Evolutionary conservation across 2,329 filamentous ascomycete species (phyloP), one percentile per base, ranked within the genome.

Genomic region (Alternaria solani): DNA sequence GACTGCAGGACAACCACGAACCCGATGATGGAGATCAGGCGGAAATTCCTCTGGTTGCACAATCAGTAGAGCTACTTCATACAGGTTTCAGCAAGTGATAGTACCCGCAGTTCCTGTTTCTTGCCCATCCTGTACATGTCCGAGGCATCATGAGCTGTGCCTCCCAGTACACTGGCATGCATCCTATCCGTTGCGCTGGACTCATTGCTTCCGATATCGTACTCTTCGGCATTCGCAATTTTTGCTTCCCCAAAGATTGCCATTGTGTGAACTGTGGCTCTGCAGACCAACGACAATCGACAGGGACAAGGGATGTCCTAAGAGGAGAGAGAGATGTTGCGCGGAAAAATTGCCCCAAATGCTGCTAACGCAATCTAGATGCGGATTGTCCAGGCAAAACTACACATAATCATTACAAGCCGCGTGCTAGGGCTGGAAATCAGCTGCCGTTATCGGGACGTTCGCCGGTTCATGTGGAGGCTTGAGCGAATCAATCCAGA

Each of bases 101-200:
- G 47, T 44, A 70, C 67, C 3, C 67, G 56, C 18, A 69, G 57
- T 20, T 69, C 49, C 41, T 72, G 69, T 51, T 59, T 56, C 53
- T 70, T 71, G 32, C 69, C 69, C 66, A 72, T 70, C 7, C 69
- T 59, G 32, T 68, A 14, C 69, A 72, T 72, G 20, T 70, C 66
- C 16, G 52, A 42, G 36, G 58, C 53, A 61, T 73, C 70, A 32
- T 62, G 47, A 11, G 51, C 38, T 30, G 62, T 65, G 9, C 64
- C 62, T 25, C 61, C 63, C 12, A 67, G 32, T 23, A 61, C 55
- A 49, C 53, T 43, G 14, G 51, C 46, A 42, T 61, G 55, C 32
- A 61, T 48, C 11, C 48, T 57, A 14, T 55, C 62, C 9, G 47
- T 46, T 42, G 48, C 43, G 20, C 38, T 32, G 38, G 39, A 32